Percentiles rank a stretch among this genome's conserved stretches.
Evolutionary conservation across 495 filamentous ascomycete genomes (phyloP).

Genomic region (Schizothecium vesticola): DNA sequence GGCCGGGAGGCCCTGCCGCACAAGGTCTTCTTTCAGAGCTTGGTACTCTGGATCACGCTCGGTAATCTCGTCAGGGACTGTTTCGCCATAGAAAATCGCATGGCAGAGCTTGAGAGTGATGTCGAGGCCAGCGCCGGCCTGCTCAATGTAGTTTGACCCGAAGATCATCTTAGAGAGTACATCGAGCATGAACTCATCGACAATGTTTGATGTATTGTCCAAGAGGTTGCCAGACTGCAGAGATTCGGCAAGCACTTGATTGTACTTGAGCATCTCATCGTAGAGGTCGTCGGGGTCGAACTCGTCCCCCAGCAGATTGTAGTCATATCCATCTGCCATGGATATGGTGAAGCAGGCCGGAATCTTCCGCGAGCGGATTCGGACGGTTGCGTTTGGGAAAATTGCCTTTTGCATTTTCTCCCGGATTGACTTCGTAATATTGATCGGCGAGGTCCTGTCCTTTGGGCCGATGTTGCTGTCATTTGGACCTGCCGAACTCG

Average conservation of each 20-base stretch:
- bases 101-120: slow-evolving; percentile 17
- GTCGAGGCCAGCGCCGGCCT: slow-evolving; percentile 13
- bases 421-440: no score
- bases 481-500: no score
- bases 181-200: background rate
- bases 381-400: no score
- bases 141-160: slow-evolving; percentile 25
- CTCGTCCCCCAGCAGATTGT: background rate
- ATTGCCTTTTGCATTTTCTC: no score
- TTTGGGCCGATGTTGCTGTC: no score
- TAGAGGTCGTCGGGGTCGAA: background rate
- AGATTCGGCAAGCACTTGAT: background rate
- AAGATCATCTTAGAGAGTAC: slow-evolving; percentile 12
- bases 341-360: no score
- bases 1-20: background rate
- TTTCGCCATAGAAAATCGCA: slow-evolving; percentile 12
- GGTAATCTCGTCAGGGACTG: background rate
- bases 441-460: no score
- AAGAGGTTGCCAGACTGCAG: background rate
- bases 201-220: no score
- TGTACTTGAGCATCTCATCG: background rate
- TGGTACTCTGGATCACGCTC: slow-evolving; percentile 7
- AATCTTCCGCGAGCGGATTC: no score
- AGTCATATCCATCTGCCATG: background rate
- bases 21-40: background rate